Evolutionary conservation across 2,329 filamentous ascomycete species (phyloP), one percentile per base, ranked within the genome.

Genomic region (Dothiorella sarmentorum): DNA sequence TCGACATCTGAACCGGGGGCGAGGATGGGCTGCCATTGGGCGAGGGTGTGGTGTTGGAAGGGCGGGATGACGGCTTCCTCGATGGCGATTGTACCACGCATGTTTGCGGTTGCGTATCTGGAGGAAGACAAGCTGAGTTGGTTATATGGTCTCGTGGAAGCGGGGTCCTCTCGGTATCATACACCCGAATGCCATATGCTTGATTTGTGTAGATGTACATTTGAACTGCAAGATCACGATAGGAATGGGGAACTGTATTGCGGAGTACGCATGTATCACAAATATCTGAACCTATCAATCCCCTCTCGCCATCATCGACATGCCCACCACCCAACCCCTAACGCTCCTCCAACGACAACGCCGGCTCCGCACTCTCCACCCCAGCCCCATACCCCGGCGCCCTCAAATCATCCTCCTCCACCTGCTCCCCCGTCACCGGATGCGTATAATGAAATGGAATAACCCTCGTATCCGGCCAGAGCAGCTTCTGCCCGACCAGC

Each of bases 1-100:
- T 26, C 33, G 3, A 40, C 49, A 9, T 83, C 81, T 1, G 81
- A 75, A 63, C 85, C 79, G 17, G 80, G 75, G n/a, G 82, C 78
- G 65, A 86, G 86, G 22, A 86, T 70, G 5, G 75, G 71, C 1
- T 84, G 84, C 83, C 83, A 85, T 82, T 83, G 85, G 81, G 83
- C 85, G 64, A 75, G 73, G 4, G 81, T 83, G 68, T 80, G 80
- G 62, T 85, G 81, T 43, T 79, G 75, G 61, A 85, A 77, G 27
- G 82, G 78, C 44, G 85, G 82, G 6, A 85, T 75, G 61, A 79
- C 80, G 13, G 83, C 82, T 71, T 86, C 84, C 68, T 86, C 84
- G 20, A 86, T 74, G 11, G 81, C 80, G 60, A 86, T 77, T 62
- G 86, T 86, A 60, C 84, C 84, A 10, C 78, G 71, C 82, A 85